Conservation (phyloP, 2,329 filamentous ascomycete genomes). For the Aspergillus glaucus region DNA sequence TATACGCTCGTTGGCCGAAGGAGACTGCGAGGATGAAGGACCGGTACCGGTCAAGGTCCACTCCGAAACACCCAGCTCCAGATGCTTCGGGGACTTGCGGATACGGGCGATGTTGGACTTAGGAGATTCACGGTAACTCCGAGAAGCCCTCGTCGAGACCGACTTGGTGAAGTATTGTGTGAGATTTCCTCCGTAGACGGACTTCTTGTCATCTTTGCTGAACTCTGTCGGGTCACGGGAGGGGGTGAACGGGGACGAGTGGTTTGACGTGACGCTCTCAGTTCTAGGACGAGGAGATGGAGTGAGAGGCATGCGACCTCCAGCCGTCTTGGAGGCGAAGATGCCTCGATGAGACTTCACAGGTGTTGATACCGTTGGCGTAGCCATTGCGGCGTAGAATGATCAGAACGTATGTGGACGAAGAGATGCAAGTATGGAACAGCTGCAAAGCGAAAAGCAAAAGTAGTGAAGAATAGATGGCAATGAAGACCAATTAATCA, state of each 20-base stretch:
- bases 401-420: background rate
- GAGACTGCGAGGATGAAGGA: slow-evolving; percentile 48
- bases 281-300: slow-evolving; percentile 71
- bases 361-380: slow-evolving; percentile 75
- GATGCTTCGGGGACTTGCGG: slow-evolving; percentile 70
- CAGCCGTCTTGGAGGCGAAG: slow-evolving; percentile 87
- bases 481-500: slow-evolving; percentile 1
- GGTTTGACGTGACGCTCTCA: slow-evolving; percentile 44
- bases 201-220: slow-evolving; percentile 53
- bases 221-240: slow-evolving; percentile 52
- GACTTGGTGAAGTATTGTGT: slow-evolving; percentile 71
- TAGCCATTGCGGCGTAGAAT: slow-evolving; percentile 62
- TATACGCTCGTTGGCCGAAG: slow-evolving; percentile 51
- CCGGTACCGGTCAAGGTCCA: slow-evolving; percentile 86
- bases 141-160: slow-evolving; percentile 32
- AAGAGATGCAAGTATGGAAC: slow-evolving; percentile 16
- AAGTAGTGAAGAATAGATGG: slow-evolving; percentile 16
- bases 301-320: slow-evolving; percentile 88
- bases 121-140: slow-evolving; percentile 72
- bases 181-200: slow-evolving; percentile 74
- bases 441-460: slow-evolving; percentile 7
- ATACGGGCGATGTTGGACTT: slow-evolving; percentile 81
- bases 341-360: slow-evolving; percentile 91
- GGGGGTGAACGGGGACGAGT: slow-evolving; percentile 73
- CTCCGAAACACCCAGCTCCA: slow-evolving; percentile 88